Evolutionary conservation across 495 filamentous ascomycete genomes (phyloP), one percentile per base, ranked within the genome.

Genomic region (Saxophila tyrrhenica): DNA sequence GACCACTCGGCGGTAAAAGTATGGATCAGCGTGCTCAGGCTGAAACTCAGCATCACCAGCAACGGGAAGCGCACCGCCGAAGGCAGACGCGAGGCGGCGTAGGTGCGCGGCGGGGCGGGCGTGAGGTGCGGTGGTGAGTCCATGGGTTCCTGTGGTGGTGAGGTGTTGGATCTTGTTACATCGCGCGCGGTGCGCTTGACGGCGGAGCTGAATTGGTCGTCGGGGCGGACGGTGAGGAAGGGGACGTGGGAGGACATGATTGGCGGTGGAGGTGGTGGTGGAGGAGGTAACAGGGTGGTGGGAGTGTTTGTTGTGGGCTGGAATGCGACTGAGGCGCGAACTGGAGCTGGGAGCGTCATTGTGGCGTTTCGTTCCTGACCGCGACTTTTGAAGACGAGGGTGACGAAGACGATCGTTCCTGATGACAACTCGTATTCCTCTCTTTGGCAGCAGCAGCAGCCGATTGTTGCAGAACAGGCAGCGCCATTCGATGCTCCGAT

Each of bases 21-120:
- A 58, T 82, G 81, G 1, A 82, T 69, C 2, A 78, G 48, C 0
- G 76, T 72, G 56, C 77, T 80, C 21, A 86, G 51, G 20, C 68
- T 64, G 44, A 90, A 70, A 68, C 80, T 91, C 53, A 83, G 65
- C 15, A 82, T 44, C 11, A 83, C 74, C 2, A 83, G 73, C 1
- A 89, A 71, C 19, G 76, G 71, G 59, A 89, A 86, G 35, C 80
- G 78, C 5, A 79, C 62, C 9, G 64, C 55, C 20, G 65, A 60
- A 2, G 83, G 82, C n/a, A 83, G 65, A 22, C 67, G 72, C 13
- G 67, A 69, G n/a, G 48, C 54, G 2, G 51, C 50, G n/a, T 48
- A 43, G 16, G 50, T 44, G 5, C 19, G 43, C 16, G 53, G 50
- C 23, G 35, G 32, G 7, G 44, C 54, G 21, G 22, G 48, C 32